Evolutionary conservation across 306 rosid genomes (phyloP).

Genomic region (Albizia julibrissin): DNA sequence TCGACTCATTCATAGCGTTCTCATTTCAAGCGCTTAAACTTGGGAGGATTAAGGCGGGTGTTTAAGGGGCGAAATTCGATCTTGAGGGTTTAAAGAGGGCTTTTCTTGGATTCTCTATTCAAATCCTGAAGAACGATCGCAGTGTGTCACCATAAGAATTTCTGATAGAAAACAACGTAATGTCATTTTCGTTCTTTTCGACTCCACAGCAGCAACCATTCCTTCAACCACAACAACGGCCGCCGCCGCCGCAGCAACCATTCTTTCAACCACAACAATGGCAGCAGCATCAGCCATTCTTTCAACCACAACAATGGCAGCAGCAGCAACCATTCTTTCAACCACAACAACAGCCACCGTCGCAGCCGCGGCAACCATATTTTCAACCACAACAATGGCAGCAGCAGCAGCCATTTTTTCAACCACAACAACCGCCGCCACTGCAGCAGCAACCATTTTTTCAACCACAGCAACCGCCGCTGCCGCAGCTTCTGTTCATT

Average conservation of each 20-base stretch:
- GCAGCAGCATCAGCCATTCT: too few species aligned
- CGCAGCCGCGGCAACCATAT: too few species aligned
- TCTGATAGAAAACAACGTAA: slow-evolving; percentile 30
- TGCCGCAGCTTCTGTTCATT: slow-evolving; percentile 55
- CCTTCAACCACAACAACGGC: too few species aligned
- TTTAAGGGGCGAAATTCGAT: slow-evolving; percentile 29
- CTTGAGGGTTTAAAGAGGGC: slow-evolving; percentile 65
- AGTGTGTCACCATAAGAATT: neutral
- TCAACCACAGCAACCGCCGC: slow-evolving; percentile 27
- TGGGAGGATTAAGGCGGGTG: slow-evolving; percentile 9
- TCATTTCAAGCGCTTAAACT: neutral
- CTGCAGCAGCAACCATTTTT: slow-evolving; percentile 40
- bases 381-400: too few species aligned
- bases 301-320: too few species aligned
- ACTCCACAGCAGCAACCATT: slow-evolving; percentile 30
- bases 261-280: too few species aligned
- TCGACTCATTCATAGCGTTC: neutral
- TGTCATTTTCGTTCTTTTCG: slow-evolving; percentile 73
- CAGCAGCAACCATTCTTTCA: too few species aligned
- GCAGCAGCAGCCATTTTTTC: too few species aligned
- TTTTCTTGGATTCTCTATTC: neutral
- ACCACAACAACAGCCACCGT: too few species aligned
- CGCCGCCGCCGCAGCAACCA: too few species aligned
- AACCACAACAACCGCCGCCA: too few species aligned
- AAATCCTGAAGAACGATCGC: neutral